Base-by-base conservation (phyloP, 768 basidiomycete genomes). In the Mycena galericulata region DNA sequence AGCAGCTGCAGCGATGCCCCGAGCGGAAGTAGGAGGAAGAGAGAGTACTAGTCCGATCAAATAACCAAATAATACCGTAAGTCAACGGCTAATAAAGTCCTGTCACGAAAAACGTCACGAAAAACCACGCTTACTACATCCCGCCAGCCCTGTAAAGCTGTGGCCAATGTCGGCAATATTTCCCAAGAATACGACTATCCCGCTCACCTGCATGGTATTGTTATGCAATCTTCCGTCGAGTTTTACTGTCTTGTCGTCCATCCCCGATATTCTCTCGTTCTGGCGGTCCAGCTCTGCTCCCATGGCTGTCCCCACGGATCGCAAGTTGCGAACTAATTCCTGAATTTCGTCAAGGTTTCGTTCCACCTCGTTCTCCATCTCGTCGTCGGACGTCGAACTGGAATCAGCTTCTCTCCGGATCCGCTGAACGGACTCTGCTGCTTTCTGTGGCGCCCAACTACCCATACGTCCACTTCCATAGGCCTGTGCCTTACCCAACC, bases 361-460 rank as follows among this genome's bases (percentile, higher is more conserved):
- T 71, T 93, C 92, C 30, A 94, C 72, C 78, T 93, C 92, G 70
- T 93, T 87, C 78, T 94, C 92, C 4, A 92, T 70, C 76, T 91
- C 91, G 66, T 94, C 91, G 70, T 94, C 93, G 4, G 87, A 89
- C 7, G 80, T 94, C 93, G 72, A 93, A 92, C 77, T 94, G 92
- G 75, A 87, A 94, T 57, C 88, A 82, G 71, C 85, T 82, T 63
- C 89, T 79, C 67, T 87, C n/a, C n/a, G n/a, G n/a, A n/a, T n/a
- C 87, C 30, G 81, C 80, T n/a, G 49, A 51, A 24, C 22, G 27
- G 20, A 29, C 30, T 27, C 45, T 26, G 29, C 50, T 36, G 24
- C 65, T 53, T 59, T 26, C 46, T 58, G 43, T 17, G 36, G 26
- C 30, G 34, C 24, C 47, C 27, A 45, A 15, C 20, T 32, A 32